Base-by-base conservation (phyloP, 345 rosid genomes). In the Pelargonium nanum region DNA sequence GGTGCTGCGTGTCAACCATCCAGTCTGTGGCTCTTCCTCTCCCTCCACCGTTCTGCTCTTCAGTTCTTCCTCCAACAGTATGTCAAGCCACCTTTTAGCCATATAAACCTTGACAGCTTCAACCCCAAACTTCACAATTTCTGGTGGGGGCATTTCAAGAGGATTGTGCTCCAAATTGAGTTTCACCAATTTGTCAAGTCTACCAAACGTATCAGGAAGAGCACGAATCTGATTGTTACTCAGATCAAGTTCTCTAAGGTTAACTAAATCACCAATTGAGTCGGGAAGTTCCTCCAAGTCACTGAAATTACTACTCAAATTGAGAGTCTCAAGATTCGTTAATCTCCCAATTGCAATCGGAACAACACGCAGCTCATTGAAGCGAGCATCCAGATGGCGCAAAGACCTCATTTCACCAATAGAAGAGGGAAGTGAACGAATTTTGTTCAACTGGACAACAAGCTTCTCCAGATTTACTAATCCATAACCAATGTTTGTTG, bases 221-320 rank as follows among this genome's bases (percentile, higher is more conserved):
- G 84, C 80, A 55, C 78, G 80, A 68, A 90, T 78, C 72, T 90
- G 97, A 77, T 90, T 90, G 85, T 90, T 87, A 70, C 96, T 86
- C 51, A 89, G 79, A 68, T 89, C 91, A 10, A 89, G 95, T 55
- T 89, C 96, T 77, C 70, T 87, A 51, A 90, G 95, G 74, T 73
- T 87, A 23, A 66, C 75, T 75, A 90, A 76, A 34, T 87, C 88
- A 4, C 95, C 97, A 15, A 90, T 76, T 1, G 90, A 83, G 25
- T 80, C 81, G 1, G 97, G 95, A 22, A 90, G 97, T 53, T 79
- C 90, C 32, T 45, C 80, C 77, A 87, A 71, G 71, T 90, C 92
- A 9, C 80, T 81, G 77, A 90, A 90, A 72, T 90, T 90, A 64
- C 80, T 85, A 72, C 90, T 78, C 44, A 90, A 62, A 66, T 87